Conservation (phyloP, 2,329 filamentous ascomycete genomes). For the Onygena corvina region DNA sequence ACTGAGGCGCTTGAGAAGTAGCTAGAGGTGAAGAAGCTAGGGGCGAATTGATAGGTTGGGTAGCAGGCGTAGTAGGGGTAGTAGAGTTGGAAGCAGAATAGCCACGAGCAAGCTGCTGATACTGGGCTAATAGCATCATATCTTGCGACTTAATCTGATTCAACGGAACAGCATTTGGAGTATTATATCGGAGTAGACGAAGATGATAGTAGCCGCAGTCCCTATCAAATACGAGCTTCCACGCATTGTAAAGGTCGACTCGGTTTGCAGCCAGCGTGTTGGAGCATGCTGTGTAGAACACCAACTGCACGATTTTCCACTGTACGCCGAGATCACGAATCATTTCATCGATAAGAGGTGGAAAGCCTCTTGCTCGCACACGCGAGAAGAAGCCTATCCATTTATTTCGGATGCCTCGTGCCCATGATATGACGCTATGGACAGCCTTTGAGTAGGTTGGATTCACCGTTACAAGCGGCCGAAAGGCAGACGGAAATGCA, state of each 20-base stretch:
- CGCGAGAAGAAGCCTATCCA: slow-evolving; percentile 32
- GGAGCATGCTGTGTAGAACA: slow-evolving; percentile 38
- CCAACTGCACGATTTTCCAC: slow-evolving; percentile 43
- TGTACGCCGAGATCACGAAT: slow-evolving; percentile 36
- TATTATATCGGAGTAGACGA: background rate
- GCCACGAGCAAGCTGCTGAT: background rate
- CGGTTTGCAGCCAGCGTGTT: slow-evolving; percentile 19
- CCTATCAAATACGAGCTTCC: background rate
- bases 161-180: background rate
- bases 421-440: slow-evolving; percentile 34
- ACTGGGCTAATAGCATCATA: background rate
- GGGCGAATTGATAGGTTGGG: background rate
- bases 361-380: slow-evolving; percentile 32
- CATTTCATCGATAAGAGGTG: slow-evolving; percentile 48
- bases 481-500: slow-evolving; percentile 35
- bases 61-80: background rate
- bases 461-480: slow-evolving; percentile 20
- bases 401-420: slow-evolving; percentile 33
- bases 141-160: background rate
- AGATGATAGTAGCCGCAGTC: background rate
- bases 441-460: slow-evolving; percentile 26
- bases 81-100: background rate
- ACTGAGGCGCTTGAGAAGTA: background rate
- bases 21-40: background rate
- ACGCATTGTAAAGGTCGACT: slow-evolving; percentile 6